Conservation (phyloP, 2,329 filamentous ascomycete genomes). For the Fusarium metavorans region DNA sequence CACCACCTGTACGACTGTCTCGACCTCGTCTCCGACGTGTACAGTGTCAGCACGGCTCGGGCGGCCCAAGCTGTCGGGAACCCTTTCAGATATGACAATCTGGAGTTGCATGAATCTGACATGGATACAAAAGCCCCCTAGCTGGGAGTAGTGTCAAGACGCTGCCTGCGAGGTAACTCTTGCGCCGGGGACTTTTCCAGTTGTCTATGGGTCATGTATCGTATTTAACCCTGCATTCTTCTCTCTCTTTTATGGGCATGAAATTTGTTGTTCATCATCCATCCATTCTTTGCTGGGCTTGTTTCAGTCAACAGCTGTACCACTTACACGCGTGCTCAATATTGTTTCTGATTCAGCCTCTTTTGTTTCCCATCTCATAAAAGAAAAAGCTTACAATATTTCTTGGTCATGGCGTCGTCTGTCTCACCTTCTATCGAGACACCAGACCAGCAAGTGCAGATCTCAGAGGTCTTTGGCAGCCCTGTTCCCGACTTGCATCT, state of each 20-base stretch:
- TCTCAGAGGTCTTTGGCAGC: slow-evolving; percentile 47
- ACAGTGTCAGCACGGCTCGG: slow-evolving; percentile 40
- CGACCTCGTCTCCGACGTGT: slow-evolving; percentile 33
- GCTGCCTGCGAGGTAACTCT: slow-evolving; percentile 17
- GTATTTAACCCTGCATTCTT: slow-evolving; percentile 37
- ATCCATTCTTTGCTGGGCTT: slow-evolving; percentile 9
- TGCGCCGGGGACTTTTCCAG: slow-evolving; percentile 14
- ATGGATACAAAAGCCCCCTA: slow-evolving; percentile 17
- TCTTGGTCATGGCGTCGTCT: slow-evolving; percentile 20
- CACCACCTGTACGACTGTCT: slow-evolving; percentile 28
- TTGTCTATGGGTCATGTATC: not conserved
- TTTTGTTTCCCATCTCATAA: slow-evolving; percentile 6
- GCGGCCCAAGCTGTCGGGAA: slow-evolving; percentile 43
- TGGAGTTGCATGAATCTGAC: slow-evolving; percentile 39
- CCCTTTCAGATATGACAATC: slow-evolving; percentile 41
- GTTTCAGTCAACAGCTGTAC: slow-evolving; percentile 17
- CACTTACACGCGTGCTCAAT: slow-evolving; percentile 32
- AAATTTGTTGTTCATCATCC: not conserved
- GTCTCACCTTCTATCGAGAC: slow-evolving; percentile 14
- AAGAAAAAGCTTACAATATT: not conserved
- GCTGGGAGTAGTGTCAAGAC: slow-evolving; percentile 27
- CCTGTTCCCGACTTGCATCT: slow-evolving; percentile 44
- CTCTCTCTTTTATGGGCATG: slow-evolving; percentile 5
- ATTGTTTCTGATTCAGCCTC: slow-evolving; percentile 36
- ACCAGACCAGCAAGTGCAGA: not conserved